Evolutionary conservation across 2,329 filamentous ascomycete genomes (phyloP), one percentile per base, ranked within the genome.

Genomic region (Penicillium sp.): DNA sequence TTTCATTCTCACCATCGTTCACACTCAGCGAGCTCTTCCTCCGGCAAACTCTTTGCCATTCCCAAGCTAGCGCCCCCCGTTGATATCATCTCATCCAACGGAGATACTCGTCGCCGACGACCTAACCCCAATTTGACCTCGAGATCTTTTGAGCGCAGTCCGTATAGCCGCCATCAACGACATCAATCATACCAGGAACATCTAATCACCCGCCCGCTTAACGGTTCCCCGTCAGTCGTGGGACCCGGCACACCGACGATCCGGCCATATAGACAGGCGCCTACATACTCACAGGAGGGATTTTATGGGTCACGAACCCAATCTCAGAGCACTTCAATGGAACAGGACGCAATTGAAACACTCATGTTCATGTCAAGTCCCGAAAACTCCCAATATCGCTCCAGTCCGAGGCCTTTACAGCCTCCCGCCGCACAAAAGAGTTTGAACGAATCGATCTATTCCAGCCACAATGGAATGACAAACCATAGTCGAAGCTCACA

Each of bases 321-420:
- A 5, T 69, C 68, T 37, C 69, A 73, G 50, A 74, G 66, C 42
- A 69, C 70, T 13, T 64, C 68, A 1, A 74, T 74, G 69, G 73
- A 76, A 51, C 69, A 74, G 49, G 73, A 76, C 49, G 74, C 73
- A 9, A 73, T 76, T n/a, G 73, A 76, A 57, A 74, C 72, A 0
- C 56, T 76, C 8, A 57, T 75, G 7, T 75, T 75, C 57, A 74
- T 76, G 73, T 74, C 72, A 32, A 76, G 74, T 44, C 74, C 74
- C 1, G 72, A 69, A 26, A 73, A 74, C 44, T 73, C 72, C 4
- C 69, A 69, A 1, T 72, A 71, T 49, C 68, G 68, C 35, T 62
- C 69, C 7, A 64, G 60, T 41, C 67, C 68, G n/a, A 64, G 61
- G 3, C 56, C 50, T 3, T 41, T 59, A 10, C 52, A 63, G 40